phyloP scores from a whole-genome alignment of 2,329 filamentous ascomycete species.

The Epichloe uncinata region DNA sequence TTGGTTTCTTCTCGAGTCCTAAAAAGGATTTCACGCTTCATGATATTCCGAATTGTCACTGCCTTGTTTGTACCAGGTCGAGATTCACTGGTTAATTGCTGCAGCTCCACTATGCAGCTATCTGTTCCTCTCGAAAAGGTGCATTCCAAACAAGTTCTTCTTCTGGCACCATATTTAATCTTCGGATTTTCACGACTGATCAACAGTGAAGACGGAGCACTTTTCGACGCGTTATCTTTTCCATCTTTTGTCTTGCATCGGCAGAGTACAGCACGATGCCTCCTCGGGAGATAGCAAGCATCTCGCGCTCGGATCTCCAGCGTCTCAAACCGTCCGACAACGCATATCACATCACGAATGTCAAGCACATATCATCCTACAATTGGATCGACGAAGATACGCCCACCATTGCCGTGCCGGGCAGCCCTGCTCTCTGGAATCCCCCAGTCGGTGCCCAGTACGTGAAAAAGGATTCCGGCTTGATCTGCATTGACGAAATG shows the following conservation, averaged over 20 bases:
- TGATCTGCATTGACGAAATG: constrained; percentile 32
- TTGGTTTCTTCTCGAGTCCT: too few relatives aligned
- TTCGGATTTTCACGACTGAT: neutral
- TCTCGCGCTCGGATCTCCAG: neutral
- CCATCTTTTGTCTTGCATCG: too few relatives aligned
- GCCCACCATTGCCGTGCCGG: constrained; percentile 32
- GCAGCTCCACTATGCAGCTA: neutral
- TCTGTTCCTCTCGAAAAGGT: neutral
- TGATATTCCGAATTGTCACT: too few relatives aligned
- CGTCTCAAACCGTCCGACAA: neutral
- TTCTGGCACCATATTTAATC: neutral
- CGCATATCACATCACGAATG: constrained; percentile 19
- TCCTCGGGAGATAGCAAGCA: neutral
- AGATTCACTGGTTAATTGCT: neutral
- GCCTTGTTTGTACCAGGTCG: neutral
- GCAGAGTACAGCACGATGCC: neutral
- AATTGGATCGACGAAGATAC: constrained; percentile 30
- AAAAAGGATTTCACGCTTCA: too few relatives aligned
- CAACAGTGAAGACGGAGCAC: too few relatives aligned
- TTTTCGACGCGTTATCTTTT: too few relatives aligned
- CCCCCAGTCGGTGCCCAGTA: constrained; percentile 13
- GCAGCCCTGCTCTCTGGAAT: constrained; percentile 22
- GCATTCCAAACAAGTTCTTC: neutral
- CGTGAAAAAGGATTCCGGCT: constrained; percentile 25
- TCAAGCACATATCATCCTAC: constrained; percentile 32